A percentile compares a stretch with the other conserved stretches of the same genome.
phyloP scores from a whole-genome alignment of 2,329 filamentous ascomycete genomes.

The Falciphora oryzae region DNA sequence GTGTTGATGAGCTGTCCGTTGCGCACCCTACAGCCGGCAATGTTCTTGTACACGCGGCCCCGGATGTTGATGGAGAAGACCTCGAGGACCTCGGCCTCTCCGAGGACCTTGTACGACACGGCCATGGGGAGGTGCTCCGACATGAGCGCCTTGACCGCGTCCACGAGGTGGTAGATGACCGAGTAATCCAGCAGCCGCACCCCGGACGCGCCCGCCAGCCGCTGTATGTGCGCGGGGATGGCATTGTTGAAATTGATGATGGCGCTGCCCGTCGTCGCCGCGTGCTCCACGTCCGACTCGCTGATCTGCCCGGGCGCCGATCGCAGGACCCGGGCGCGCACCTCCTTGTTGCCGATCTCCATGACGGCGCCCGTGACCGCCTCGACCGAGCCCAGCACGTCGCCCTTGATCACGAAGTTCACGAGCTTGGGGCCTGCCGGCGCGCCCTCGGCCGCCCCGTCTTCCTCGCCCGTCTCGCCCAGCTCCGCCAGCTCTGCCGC shows the following conservation, averaged over 20 bases:
- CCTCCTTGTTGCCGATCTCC: slow-evolving; percentile 78
- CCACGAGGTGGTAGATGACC: slow-evolving; percentile 75
- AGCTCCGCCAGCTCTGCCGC: slow-evolving; percentile 29
- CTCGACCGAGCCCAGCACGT: slow-evolving; percentile 91
- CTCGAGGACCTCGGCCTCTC: slow-evolving; percentile 81
- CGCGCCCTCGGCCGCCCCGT: slow-evolving; percentile 28
- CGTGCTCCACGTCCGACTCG: slow-evolving; percentile 87
- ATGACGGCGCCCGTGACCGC: slow-evolving; percentile 74
- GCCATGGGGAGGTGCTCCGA: slow-evolving; percentile 63
- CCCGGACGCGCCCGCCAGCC: slow-evolving; percentile 61
- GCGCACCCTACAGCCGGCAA: slow-evolving; percentile 82
- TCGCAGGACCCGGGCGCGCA: slow-evolving; percentile 69
- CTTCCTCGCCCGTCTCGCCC: slow-evolving; percentile 24
- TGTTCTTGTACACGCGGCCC: slow-evolving; percentile 61
- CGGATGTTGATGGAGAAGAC: slow-evolving; percentile 80
- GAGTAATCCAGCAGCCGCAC: slow-evolving; percentile 81
- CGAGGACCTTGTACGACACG: slow-evolving; percentile 65
- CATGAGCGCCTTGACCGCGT: slow-evolving; percentile 64
- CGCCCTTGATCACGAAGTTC: slow-evolving; percentile 84
- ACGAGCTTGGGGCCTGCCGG: slow-evolving; percentile 45
- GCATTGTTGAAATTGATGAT: slow-evolving; percentile 83
- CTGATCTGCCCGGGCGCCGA: slow-evolving; percentile 71
- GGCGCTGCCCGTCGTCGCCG: slow-evolving; percentile 66
- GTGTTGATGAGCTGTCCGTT: slow-evolving; percentile 68
- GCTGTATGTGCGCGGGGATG: slow-evolving; percentile 60